Percentiles rank a stretch among this genome's conserved stretches.
phyloP scores from a whole-genome alignment of 2,329 filamentous ascomycete genomes.

The Sclerotinia minor region DNA sequence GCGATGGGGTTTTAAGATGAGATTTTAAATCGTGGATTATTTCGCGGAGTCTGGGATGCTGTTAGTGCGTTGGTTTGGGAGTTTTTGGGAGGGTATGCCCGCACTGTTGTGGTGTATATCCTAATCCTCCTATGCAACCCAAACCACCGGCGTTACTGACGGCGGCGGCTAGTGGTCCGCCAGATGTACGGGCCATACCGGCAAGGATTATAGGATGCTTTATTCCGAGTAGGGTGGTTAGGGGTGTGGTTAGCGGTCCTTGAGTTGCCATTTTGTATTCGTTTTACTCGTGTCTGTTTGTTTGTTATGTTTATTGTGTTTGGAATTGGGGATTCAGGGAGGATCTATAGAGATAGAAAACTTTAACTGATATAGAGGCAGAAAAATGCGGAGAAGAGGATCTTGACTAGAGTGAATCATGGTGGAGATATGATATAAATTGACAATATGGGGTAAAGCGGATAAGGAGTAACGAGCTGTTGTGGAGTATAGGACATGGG shows the following conservation, averaged over 20 bases:
- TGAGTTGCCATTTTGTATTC: conserved; percentile 17
- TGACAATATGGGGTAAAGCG: conserved; percentile 11
- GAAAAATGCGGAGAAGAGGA: not conserved
- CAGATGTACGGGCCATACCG: conserved; percentile 87
- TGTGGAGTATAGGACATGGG: conserved; percentile 4
- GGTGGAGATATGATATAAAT: not conserved
- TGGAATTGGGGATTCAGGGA: not conserved
- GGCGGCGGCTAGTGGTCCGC: conserved; percentile 75
- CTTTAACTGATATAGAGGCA: not conserved
- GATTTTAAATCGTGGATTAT: conserved; percentile 87
- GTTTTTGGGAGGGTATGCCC: not conserved
- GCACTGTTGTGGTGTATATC: conserved; percentile 60
- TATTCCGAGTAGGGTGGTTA: conserved; percentile 78
- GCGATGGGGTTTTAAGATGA: conserved; percentile 61
- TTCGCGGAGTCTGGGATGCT: conserved; percentile 55
- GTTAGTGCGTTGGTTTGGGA: not conserved
- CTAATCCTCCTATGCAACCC: conserved; percentile 70
- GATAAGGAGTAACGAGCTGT: not conserved
- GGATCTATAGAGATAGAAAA: not conserved
- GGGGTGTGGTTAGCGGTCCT: conserved; percentile 65
- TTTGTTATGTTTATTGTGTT: not conserved
- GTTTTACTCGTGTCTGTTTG: not conserved
- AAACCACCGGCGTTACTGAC: conserved; percentile 77
- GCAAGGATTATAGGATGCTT: conserved; percentile 87
- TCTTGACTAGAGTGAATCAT: not conserved